Conservation (phyloP, 2,329 filamentous ascomycete genomes). For the Stemphylium vesicarium region DNA sequence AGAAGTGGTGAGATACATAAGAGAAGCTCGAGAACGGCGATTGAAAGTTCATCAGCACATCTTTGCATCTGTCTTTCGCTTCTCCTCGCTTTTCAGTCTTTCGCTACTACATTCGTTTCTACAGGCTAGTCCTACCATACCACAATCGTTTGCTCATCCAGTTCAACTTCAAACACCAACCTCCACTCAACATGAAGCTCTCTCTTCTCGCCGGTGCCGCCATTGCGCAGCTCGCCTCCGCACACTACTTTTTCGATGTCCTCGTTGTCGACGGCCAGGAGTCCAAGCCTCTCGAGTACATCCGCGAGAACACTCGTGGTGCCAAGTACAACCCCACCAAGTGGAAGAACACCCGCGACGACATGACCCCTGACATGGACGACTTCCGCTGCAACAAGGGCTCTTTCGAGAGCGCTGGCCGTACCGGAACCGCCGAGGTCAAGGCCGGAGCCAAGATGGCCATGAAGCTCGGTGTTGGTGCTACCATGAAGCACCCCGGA, state of each 20-base stretch:
- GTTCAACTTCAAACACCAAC: neutral
- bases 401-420: constrained; percentile 17
- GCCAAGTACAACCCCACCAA: constrained; percentile 33
- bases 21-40: neutral
- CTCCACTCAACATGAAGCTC: constrained; percentile 28
- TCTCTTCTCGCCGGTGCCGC: constrained; percentile 22
- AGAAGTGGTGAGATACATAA: constrained; percentile 7
- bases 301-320: constrained; percentile 33
- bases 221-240: constrained; percentile 23
- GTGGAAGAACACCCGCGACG: constrained; percentile 28
- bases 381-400: constrained; percentile 40
- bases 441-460: constrained; percentile 25
- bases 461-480: constrained; percentile 26
- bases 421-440: constrained; percentile 17
- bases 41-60: constrained; percentile 7
- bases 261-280: constrained; percentile 25
- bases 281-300: constrained; percentile 26
- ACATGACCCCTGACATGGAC: constrained; percentile 25
- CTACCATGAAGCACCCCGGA: constrained; percentile 30
- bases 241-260: constrained; percentile 36
- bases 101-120: constrained; percentile 12
- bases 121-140: constrained; percentile 12
- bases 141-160: constrained; percentile 3
- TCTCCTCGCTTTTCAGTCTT: constrained; percentile 2
- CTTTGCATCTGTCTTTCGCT: constrained; percentile 3